Evolutionary conservation across 2,329 filamentous ascomycete species (phyloP), one percentile per base, ranked within the genome.

Genomic region (Thelonectria blattea): DNA sequence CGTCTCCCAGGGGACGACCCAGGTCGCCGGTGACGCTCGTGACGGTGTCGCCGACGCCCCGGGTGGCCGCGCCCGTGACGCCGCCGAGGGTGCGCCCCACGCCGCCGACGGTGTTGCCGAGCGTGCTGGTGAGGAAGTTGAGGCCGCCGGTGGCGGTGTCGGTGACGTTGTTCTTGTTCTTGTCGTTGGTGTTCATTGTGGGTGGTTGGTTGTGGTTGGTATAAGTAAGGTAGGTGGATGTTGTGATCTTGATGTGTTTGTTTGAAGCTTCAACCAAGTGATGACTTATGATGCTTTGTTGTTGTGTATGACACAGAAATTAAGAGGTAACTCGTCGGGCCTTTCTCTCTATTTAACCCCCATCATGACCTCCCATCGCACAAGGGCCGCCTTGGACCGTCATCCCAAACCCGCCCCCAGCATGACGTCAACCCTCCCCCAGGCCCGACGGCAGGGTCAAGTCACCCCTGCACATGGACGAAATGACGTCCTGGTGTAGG

Each of bases 11-110:
- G 1, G 84, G 83, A 57, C 79, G 80, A 15, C 83, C 85, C 10
- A 79, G 71, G n/a, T 79, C 81, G 12, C 85, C 86, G 0, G 84
- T 83, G 3, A 80, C 81, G 54, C 78, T 77, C 10, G 73, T 83
- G 62, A 87, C 77, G 3, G 84, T 87, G 69, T 86, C 78, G 39
- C 85, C 84, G 2, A 88, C 49, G 6, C 85, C 85, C 11, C 83
- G 80, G n/a, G 82, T 81, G 1, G 83, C 83, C 1, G 85, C 84
- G 51, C 84, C 78, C 10, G 75, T 77, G 32, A 80, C 72, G 50
- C 75, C 73, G 15, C 80, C 79, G 32, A 76, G 74, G 7, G 78
- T 80, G 45, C 76, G 72, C 11, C 71, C 69, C 1, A 80, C 63
- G n/a, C 77, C 78, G 30, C 78, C 78, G 43, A 78, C 67, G 2